phyloP scores from a whole-genome alignment of 345 rosid genomes.

The Punica granatum region DNA sequence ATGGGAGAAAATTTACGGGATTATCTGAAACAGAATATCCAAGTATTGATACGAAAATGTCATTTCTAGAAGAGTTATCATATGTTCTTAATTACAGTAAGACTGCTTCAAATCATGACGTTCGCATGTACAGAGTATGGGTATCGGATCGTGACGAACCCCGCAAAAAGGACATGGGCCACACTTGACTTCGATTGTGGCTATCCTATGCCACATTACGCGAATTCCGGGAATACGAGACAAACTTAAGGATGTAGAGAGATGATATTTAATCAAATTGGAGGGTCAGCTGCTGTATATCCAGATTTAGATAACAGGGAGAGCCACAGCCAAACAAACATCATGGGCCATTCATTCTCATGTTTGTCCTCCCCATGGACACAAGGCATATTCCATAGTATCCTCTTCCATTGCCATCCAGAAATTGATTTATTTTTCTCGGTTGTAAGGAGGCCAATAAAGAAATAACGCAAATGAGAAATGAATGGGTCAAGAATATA shows the following conservation, averaged over 20 bases:
- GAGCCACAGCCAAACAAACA: constrained; percentile 9
- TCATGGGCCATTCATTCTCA: background rate
- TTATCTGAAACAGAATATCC: no score
- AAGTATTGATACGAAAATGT: no score
- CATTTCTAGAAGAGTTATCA: no score
- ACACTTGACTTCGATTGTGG: background rate
- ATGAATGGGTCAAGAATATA: no score
- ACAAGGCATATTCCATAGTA: constrained; percentile 3
- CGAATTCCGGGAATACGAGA: background rate
- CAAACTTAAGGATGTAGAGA: background rate
- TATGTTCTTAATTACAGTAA: no score
- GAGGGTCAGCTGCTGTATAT: background rate
- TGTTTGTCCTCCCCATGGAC: constrained; percentile 1
- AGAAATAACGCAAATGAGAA: no score
- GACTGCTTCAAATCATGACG: no score
- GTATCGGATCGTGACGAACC: background rate
- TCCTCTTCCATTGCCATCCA: background rate
- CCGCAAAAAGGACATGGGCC: background rate
- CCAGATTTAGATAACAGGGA: background rate
- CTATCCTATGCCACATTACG: background rate
- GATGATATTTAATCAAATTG: background rate
- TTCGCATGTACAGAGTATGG: no score
- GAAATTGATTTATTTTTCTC: no score
- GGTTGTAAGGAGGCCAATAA: no score
- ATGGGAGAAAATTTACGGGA: no score